Evolutionary conservation across 352 stramenopile species (phyloP).

Genomic region (Pythium folliculosum): DNA sequence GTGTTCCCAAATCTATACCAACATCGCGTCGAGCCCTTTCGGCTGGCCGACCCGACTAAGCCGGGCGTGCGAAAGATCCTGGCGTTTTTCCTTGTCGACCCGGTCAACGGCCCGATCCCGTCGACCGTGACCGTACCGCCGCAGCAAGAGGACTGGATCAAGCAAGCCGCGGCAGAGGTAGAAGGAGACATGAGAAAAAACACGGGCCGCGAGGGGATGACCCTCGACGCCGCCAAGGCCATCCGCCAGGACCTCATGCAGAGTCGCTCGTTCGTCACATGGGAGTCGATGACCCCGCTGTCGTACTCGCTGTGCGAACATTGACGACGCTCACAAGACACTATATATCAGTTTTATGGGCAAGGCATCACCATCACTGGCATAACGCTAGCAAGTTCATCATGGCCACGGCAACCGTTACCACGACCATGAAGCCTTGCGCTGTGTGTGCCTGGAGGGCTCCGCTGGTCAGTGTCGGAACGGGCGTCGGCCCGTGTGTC

Average conservation of each 20-base stretch:
- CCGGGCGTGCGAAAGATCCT: constrained; percentile 36
- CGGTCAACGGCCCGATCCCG: constrained; percentile 13
- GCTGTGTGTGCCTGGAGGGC: neutral
- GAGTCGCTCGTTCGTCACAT: neutral
- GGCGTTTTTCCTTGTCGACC: constrained; percentile 39
- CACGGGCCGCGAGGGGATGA: constrained; percentile 13
- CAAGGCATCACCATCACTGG: too few relatives aligned
- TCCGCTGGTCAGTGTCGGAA: neutral
- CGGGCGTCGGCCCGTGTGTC: neutral
- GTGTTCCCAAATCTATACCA: constrained; percentile 38
- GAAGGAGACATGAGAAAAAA: neutral
- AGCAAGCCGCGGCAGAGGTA: neutral
- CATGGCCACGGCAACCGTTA: neutral
- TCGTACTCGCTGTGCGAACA: constrained; percentile 19
- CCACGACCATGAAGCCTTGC: neutral
- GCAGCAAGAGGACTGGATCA: constrained; percentile 35
- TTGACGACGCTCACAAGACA: neutral
- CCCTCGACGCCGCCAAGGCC: constrained; percentile 11
- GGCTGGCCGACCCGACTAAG: constrained; percentile 25
- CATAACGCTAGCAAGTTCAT: too few relatives aligned
- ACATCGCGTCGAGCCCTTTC: constrained; percentile 34
- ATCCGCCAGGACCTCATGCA: constrained; percentile 8
- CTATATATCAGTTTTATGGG: too few relatives aligned
- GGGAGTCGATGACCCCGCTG: constrained; percentile 3
- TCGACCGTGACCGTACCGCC: constrained; percentile 31